phyloP scores from a whole-genome alignment of 108 stramenopile genomes.

The Skeletonema marinoi region DNA sequence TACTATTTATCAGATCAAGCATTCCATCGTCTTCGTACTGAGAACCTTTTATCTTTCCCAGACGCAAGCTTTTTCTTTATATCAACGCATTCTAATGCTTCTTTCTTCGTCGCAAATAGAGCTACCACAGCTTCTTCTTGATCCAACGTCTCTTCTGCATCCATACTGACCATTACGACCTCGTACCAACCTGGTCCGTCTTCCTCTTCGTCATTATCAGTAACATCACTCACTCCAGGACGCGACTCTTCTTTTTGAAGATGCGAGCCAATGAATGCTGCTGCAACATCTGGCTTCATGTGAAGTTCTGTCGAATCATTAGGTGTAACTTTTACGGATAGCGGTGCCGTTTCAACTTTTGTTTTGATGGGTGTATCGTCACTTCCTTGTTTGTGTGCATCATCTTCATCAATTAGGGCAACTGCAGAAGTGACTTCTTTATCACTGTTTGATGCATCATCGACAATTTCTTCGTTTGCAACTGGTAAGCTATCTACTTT shows the following conservation, averaged over 20 bases:
- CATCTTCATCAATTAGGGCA: background rate
- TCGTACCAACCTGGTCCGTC: slow-evolving; percentile 35
- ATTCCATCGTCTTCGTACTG: slow-evolving; percentile 1
- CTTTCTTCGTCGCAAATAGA: slow-evolving; percentile 31
- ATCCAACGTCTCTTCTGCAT: background rate
- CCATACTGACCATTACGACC: slow-evolving; percentile 9
- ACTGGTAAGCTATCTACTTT: background rate
- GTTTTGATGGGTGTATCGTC: background rate
- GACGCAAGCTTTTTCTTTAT: slow-evolving; percentile 14
- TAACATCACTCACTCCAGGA: background rate
- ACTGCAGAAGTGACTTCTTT: background rate
- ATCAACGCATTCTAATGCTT: slow-evolving; percentile 17
- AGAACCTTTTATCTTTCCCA: background rate
- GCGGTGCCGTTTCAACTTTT: background rate
- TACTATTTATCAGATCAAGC: background rate
- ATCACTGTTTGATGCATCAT: background rate
- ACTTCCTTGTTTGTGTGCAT: background rate
- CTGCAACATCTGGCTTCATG: slow-evolving; percentile 37
- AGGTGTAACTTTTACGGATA: slow-evolving; percentile 7
- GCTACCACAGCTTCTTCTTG: slow-evolving; percentile 23
- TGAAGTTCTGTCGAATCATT: slow-evolving; percentile 18
- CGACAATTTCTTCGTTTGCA: background rate
- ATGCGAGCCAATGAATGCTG: slow-evolving; percentile 4
- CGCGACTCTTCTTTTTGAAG: background rate
- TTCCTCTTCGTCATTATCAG: slow-evolving; percentile 10